phyloP scores from a whole-genome alignment of 139 green algal genomes.

The Zygnema circumcarinatum region DNA sequence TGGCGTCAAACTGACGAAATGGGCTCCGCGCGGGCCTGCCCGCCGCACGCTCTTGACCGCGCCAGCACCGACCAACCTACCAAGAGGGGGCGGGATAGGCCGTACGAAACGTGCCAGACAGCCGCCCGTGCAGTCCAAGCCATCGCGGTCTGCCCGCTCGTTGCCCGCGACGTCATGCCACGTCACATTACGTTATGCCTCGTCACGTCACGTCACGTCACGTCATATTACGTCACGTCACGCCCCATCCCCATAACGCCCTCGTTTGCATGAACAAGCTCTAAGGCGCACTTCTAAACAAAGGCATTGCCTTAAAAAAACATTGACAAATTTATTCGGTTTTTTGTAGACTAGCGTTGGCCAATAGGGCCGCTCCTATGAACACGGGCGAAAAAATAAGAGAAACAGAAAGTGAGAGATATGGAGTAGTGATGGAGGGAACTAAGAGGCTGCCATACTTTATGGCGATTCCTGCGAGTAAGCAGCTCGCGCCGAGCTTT shows the following conservation, averaged over 20 bases:
- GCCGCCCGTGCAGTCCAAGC: neutral
- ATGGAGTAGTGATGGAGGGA: too few relatives aligned
- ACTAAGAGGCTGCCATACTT: too few relatives aligned
- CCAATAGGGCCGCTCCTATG: too few relatives aligned
- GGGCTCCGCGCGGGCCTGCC: neutral
- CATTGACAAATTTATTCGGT: too few relatives aligned
- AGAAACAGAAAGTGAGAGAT: too few relatives aligned
- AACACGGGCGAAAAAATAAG: too few relatives aligned
- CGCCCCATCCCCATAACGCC: neutral
- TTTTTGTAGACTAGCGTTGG: too few relatives aligned
- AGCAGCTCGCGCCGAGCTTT: too few relatives aligned
- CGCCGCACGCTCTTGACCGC: neutral
- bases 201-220: constrained; percentile 6
- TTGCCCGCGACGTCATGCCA: neutral
- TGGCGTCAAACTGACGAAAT: neutral
- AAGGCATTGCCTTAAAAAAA: too few relatives aligned
- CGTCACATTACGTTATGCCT: neutral
- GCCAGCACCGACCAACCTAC: neutral
- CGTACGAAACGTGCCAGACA: neutral
- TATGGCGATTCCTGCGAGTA: too few relatives aligned
- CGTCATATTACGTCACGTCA: constrained; percentile 4
- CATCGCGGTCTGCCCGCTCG: neutral
- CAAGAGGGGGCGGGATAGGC: neutral
- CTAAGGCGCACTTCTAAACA: too few relatives aligned
- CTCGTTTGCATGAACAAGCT: too few relatives aligned